A percentile compares a stretch with the other conserved stretches of the same genome.
These are phyloP conservation scores for Chaetomiaceae sp. DNA, from an alignment of 2,329 filamentous ascomycete genomes.

Conservation along the genomic window DNA sequence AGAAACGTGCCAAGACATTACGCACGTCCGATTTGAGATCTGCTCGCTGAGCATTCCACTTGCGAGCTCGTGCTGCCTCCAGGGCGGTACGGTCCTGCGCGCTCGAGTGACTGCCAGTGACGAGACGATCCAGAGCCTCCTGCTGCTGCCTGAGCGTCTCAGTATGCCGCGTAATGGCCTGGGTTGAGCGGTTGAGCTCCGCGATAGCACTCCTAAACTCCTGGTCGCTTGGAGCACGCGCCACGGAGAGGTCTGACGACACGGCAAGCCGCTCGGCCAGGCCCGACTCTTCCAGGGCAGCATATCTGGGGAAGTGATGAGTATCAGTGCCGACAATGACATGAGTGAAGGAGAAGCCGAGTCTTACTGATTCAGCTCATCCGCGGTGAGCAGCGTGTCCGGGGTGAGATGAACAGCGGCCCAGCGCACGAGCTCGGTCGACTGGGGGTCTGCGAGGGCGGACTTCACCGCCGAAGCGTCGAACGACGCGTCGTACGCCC, in stretches of 20 bases:
- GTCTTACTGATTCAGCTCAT: slow-evolving; percentile 48
- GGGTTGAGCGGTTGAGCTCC: slow-evolving; percentile 59
- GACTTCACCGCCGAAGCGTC: slow-evolving; percentile 29
- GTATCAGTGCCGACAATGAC: neutral
- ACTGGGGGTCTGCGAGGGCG: slow-evolving; percentile 9
- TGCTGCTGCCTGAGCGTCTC: slow-evolving; percentile 56
- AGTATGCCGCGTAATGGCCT: slow-evolving; percentile 57
- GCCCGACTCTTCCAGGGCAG: slow-evolving; percentile 42
- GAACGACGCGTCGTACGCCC: slow-evolving; percentile 28
- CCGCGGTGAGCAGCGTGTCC: slow-evolving; percentile 48
- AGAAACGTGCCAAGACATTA: neutral
- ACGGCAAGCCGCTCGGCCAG: slow-evolving; percentile 41
- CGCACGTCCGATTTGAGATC: slow-evolving; percentile 39
- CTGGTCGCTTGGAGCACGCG: slow-evolving; percentile 49
- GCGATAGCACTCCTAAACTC: slow-evolving; percentile 57
- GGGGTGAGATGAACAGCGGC: slow-evolving; percentile 40
- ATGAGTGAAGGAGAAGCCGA: neutral
- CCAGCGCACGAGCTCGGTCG: slow-evolving; percentile 42
- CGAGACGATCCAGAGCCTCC: slow-evolving; percentile 50
- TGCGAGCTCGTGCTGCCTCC: slow-evolving; percentile 33
- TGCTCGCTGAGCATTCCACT: slow-evolving; percentile 35
- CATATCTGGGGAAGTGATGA: slow-evolving; percentile 38
- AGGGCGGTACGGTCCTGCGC: slow-evolving; percentile 31
- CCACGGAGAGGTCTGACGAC: slow-evolving; percentile 39
- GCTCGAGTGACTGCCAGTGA: slow-evolving; percentile 37